Base-by-base conservation (phyloP, 768 basidiomycete species). In the Amanita brunnescens region DNA sequence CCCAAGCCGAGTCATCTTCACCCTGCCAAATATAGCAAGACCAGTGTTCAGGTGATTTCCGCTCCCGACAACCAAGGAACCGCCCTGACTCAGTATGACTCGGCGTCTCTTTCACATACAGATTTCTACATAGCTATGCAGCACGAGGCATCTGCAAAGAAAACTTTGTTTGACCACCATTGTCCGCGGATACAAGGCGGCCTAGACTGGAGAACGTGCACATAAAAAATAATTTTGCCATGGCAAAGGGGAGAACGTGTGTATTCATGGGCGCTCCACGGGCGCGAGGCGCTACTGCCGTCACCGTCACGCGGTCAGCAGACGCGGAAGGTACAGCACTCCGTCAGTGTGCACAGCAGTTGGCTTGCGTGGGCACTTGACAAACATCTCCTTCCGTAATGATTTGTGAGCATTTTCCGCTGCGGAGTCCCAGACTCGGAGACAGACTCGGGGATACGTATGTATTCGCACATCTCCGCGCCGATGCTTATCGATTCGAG, bases 51-150 rank as follows among this genome's bases (percentile, higher is more conserved):
- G 33, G 46, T 35, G 30, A 37, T 35, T 37, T 23, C 34, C 14
- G 24, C 10, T 24, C 47, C 47, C 47, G 47, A 48, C 34, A 24
- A 37, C 9, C 21, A 14, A 48, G 47, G 47, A 48, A 24, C 47
- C 47, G 45, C 42, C 13, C 42, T 43, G 42, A 43, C 42, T 43
- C 42, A 29, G 21, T 18, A 26, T 26, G 42, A 26, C 41, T 39
- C 38, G 18, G 16, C 16, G 16, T 7, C 16, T 6, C 16, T 26
- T 42, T 43, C 42, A 43, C 42, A 43, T 43, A n/a, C 26, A 29
- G 13, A 2, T 43, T 1, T 43, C 8, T 26, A 18, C 14, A 20
- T 20, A 20, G 16, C 38, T 20, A 9, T 39, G n/a, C 20, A 18
- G 20, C 38, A 8, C 26, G 18, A 37, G 6, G n/a, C 16, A 1